Evolutionary conservation across 2,329 filamentous ascomycete species (phyloP).

Genomic region (Fusarium coffeatum): DNA sequence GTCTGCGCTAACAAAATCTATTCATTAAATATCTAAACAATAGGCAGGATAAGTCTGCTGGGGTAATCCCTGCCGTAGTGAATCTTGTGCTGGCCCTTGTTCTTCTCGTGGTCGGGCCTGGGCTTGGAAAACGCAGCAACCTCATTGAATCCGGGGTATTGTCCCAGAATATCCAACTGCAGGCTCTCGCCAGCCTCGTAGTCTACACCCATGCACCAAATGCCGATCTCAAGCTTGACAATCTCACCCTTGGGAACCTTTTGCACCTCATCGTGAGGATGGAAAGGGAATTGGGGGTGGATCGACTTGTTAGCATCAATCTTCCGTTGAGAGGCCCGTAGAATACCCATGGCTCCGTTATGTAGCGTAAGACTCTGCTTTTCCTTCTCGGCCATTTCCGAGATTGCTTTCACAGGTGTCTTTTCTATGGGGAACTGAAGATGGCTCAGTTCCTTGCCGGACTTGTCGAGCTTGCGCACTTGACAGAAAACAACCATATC

Average conservation of each 20-base stretch:
- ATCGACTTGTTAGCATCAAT: slow-evolving; percentile 7
- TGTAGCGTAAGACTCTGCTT: slow-evolving; percentile 16
- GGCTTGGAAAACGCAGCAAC: slow-evolving; percentile 19
- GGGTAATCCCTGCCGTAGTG: slow-evolving; percentile 33
- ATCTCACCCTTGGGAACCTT: slow-evolving; percentile 20
- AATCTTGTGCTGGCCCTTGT: slow-evolving; percentile 27
- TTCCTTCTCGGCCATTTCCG: slow-evolving; percentile 16
- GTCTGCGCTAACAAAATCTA: neutral
- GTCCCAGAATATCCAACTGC: slow-evolving; percentile 16
- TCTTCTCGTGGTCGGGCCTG: slow-evolving; percentile 14
- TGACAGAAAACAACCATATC: slow-evolving; percentile 22
- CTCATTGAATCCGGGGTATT: slow-evolving; percentile 18
- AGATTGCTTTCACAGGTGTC: slow-evolving; percentile 5
- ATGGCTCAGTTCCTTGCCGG: slow-evolving; percentile 18
- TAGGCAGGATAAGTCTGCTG: slow-evolving; percentile 36
- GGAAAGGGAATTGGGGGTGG: slow-evolving; percentile 19
- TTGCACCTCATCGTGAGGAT: slow-evolving; percentile 16
- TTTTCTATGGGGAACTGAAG: slow-evolving; percentile 21
- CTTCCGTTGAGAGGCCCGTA: slow-evolving; percentile 15
- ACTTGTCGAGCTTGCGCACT: slow-evolving; percentile 18
- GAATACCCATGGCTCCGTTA: slow-evolving; percentile 19
- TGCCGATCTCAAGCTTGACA: slow-evolving; percentile 24
- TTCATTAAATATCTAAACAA: slow-evolving; percentile 11
- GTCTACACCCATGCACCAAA: slow-evolving; percentile 24
- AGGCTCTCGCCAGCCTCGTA: slow-evolving; percentile 7